phyloP scores from a whole-genome alignment of 495 filamentous ascomycete genomes.

The Penicillium parvum region DNA sequence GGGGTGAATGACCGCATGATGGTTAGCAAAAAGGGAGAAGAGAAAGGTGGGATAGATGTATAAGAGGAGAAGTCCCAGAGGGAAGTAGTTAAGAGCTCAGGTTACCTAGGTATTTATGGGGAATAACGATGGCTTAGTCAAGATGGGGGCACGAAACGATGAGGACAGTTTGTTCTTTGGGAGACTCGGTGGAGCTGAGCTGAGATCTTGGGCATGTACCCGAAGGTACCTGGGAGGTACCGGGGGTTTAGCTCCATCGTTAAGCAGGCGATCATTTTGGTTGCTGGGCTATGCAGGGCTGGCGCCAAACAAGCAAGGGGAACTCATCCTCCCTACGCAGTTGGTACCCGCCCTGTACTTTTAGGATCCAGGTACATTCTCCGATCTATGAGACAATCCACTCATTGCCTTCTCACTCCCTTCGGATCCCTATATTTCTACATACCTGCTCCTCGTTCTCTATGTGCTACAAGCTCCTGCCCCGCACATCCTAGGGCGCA shows the following conservation, averaged over 20 bases:
- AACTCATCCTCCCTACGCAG: conserved; percentile 2
- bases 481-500: too few species aligned
- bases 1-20: conserved; percentile 56
- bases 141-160: conserved; percentile 21
- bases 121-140: too few species aligned
- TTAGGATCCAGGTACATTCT: too few species aligned
- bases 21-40: conserved; percentile 10
- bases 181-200: conserved; percentile 17
- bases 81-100: conserved; percentile 2
- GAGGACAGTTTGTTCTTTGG: conserved; percentile 51
- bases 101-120: conserved; percentile 20
- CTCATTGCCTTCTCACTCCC: too few species aligned
- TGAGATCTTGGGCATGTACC: background rate
- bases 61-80: background rate
- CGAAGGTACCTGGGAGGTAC: too few species aligned
- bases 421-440: background rate
- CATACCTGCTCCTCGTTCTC: background rate
- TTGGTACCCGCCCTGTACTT: conserved; percentile 1
- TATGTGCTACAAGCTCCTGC: background rate
- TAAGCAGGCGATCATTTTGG: too few species aligned
- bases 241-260: too few species aligned
- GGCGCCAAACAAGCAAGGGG: conserved; percentile 12
- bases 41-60: background rate
- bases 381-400: too few species aligned
- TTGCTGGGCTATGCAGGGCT: conserved; percentile 21